Base-by-base conservation (phyloP, 257 asterid species). In the Voacanga thouarsii region DNA sequence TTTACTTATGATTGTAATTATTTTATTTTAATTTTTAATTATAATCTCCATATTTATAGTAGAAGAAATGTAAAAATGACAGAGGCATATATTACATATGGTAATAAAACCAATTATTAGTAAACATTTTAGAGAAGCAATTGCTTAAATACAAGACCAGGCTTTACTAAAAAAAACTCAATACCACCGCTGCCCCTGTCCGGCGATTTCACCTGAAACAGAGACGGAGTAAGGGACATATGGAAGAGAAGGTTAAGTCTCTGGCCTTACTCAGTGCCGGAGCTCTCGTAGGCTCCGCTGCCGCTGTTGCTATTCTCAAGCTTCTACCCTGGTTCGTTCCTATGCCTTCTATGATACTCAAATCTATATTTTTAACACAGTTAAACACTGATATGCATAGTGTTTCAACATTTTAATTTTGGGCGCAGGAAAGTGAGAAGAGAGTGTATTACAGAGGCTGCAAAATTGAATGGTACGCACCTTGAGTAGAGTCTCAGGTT, bases 211-310 rank as follows among this genome's bases (percentile, higher is more conserved):
- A 72, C 33, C 78, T 75, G 51, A 53, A 33, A 57, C 6, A n/a
- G 79, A 47, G 71, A 50, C 14, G 4, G 61, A 24, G 33, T 4
- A 19, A 0, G 30, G 30, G 2, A 47, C n/a, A 33, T 16, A 92
- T 89, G 96, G 92, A 85, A 61, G 96, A 90, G 78, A 90, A 80
- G 82, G 85, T 85, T 53, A 94, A 89, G 81, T 71, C 77, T 70
- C 28, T 90, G 84, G 85, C 83, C 74, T 76, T 87, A 77, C 75
- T 94, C 50, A 94, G 94, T 71, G 94, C 90, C 19, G 97, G 97
- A 75, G 96, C 92, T 79, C 57, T 92, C 30, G 61, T 92, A 43
- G 97, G 98, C 60, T 90, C 97, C 50, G 90, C 87, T 55, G 90
- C 96, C 45, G 89, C 97, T 44, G 60, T 89, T 26, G 92, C 94